These are phyloP conservation scores for Candida tibetensis DNA, from an alignment of 805 yeast species.

Conservation along the genomic window DNA sequence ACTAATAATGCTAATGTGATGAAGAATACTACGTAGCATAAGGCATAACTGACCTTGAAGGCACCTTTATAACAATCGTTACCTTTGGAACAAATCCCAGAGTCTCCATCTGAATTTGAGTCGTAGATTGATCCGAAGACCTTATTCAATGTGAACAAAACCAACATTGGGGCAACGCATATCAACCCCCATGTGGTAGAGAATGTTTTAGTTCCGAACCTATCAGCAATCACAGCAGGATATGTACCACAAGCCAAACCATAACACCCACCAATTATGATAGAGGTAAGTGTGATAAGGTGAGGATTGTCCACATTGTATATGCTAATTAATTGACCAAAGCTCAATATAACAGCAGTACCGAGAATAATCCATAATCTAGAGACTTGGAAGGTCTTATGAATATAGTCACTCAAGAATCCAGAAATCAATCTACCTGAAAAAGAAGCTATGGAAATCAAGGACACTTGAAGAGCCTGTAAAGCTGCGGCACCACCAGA, in stretches of 20 bases:
- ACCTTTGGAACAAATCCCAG: constrained; percentile 38
- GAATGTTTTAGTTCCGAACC: constrained; percentile 63
- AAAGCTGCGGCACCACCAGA: constrained; percentile 36
- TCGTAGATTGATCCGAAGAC: constrained; percentile 57
- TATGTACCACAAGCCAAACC: constrained; percentile 72
- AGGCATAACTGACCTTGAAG: constrained; percentile 27
- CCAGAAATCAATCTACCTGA: constrained; percentile 66
- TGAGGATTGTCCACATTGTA: constrained; percentile 24
- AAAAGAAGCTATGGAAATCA: constrained; percentile 63
- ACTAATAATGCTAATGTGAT: constrained; percentile 25
- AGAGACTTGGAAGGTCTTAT: constrained; percentile 50
- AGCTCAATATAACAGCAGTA: constrained; percentile 35
- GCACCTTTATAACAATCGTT: constrained; percentile 38
- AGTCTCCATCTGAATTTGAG: constrained; percentile 36
- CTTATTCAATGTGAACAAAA: constrained; percentile 52
- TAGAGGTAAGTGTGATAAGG: constrained; percentile 48
- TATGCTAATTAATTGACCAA: constrained; percentile 38
- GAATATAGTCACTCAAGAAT: constrained; percentile 58
- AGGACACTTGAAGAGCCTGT: constrained; percentile 71
- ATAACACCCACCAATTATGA: constrained; percentile 60
- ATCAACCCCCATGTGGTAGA: constrained; percentile 75
- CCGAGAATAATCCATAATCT: constrained; percentile 62
- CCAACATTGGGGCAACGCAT: constrained; percentile 65
- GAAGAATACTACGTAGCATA: constrained; percentile 26
- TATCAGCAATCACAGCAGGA: constrained; percentile 74